Evolutionary conservation across 1,139 yeast species (phyloP), one percentile per base, ranked within the genome.

Genomic region (Blastobotrys serpentis): DNA sequence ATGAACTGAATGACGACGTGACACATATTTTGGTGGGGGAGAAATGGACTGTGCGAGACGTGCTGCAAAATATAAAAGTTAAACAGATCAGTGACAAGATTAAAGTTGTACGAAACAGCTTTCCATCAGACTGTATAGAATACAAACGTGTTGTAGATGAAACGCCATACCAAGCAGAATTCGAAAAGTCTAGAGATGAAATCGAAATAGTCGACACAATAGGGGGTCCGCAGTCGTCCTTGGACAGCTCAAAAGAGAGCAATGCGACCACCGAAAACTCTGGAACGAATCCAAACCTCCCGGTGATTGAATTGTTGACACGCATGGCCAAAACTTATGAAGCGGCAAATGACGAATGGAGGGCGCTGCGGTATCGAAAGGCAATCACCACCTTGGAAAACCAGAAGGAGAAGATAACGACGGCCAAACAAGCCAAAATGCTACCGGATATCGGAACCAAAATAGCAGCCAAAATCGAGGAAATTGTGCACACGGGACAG

Each of bases 391-490:
- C 75, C 0, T 63, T 72, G 42, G 58, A 67, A 26, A 56, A 61
- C 1, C 53, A 60, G 3, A 55, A 56, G 1, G 55, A 53, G n/a
- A 59, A 61, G 3, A 69, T 79, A 6, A 57, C 54, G 1, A 69
- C 74, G 0, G 70, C 69, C 0, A 55, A 58, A 11, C 70, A 76
- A 50, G 79, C 81, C 0, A 54, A 55, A 10, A 59, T 65, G 42
- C 56, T 75, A 11, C 67, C 72, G 0, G 73, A 75, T 2, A 60
- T 79, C 19, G 81, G 82, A 0, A 51, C 64, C 4, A 66, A 72
- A 11, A 70, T 79, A 36, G 77, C 78, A 0, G 57, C 53, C 6
- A 76, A 78, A 57, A 72, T 79, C 17, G 78, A 74, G 44, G 77
- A 73, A 50, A 71, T 79, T 8, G 57, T 68, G 11, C 56, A 64